These are phyloP conservation scores for Tulasnella sp. DNA, from an alignment of 768 basidiomycete genomes.

Conservation along the genomic window DNA sequence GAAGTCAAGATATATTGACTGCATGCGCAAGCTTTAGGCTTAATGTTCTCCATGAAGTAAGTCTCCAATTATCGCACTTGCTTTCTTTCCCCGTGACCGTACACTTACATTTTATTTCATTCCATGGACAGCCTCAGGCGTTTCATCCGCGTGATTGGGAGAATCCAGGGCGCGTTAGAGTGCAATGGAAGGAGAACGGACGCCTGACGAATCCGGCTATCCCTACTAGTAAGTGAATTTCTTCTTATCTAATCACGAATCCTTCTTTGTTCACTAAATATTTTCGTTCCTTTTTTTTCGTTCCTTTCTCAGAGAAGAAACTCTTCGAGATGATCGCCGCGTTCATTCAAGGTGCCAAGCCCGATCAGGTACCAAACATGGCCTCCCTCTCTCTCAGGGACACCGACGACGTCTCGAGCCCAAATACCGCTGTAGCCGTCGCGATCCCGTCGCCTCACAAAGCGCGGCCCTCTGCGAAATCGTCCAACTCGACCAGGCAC, in stretches of 20 bases:
- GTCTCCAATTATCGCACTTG: slow-evolving; percentile 11
- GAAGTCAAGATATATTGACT: slow-evolving; percentile 85
- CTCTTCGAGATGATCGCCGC: slow-evolving; percentile 62
- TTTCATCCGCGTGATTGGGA: slow-evolving; percentile 95
- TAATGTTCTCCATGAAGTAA: slow-evolving; percentile 72
- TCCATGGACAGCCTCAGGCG: slow-evolving; percentile 42
- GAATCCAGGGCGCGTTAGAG: slow-evolving; percentile 90
- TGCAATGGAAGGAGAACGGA: slow-evolving; percentile 82
- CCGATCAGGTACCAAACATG: slow-evolving; percentile 36
- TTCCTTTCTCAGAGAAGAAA: slow-evolving; percentile 52
- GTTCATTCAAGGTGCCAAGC: slow-evolving; percentile 62
- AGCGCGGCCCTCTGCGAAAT: slow-evolving; percentile 20
- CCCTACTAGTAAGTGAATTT: slow-evolving; percentile 54
- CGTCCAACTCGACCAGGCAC: too few relatives aligned
- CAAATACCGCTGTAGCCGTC: slow-evolving; percentile 33
- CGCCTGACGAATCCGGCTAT: slow-evolving; percentile 52
- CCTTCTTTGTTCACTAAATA: background rate
- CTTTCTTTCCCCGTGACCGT: too few relatives aligned
- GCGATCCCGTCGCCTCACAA: slow-evolving; percentile 31
- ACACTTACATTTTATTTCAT: background rate
- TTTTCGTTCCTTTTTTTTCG: too few relatives aligned
- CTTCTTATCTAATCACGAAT: background rate
- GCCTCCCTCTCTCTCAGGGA: slow-evolving; percentile 52
- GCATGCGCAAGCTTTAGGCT: slow-evolving; percentile 69
- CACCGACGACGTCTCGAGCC: slow-evolving; percentile 19